Evolutionary conservation across 2,329 filamentous ascomycete genomes (phyloP).

Genomic region (Bisporella sp.): DNA sequence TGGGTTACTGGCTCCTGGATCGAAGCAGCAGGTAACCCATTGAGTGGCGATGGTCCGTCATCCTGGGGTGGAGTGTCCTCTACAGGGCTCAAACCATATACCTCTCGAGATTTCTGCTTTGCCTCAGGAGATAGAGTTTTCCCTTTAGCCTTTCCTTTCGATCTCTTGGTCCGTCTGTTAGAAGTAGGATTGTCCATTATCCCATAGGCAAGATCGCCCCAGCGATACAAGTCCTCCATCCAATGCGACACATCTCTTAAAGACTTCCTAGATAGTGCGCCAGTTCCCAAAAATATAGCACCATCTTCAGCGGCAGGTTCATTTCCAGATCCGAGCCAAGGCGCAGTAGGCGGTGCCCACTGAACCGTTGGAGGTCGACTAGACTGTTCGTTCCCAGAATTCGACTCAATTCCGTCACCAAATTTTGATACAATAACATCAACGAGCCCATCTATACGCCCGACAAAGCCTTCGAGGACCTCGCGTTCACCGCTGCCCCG

Average conservation of each 20-base stretch:
- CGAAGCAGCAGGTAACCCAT: not conserved
- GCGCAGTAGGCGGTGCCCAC: conserved; percentile 25
- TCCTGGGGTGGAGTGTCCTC: conserved; percentile 5
- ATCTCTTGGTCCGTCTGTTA: conserved; percentile 41
- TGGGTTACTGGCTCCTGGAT: not conserved
- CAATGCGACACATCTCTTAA: conserved; percentile 70
- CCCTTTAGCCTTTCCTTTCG: conserved; percentile 26
- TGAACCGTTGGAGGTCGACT: conserved; percentile 8
- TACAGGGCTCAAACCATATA: conserved; percentile 5
- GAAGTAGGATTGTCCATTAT: conserved; percentile 72
- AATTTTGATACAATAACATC: conserved; percentile 87
- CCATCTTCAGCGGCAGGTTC: conserved; percentile 70
- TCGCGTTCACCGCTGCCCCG: conserved; percentile 90
- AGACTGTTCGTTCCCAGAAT: conserved; percentile 23
- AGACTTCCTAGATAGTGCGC: conserved; percentile 63
- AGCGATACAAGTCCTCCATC: conserved; percentile 82
- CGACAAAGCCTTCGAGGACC: conserved; percentile 82
- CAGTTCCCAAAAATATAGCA: conserved; percentile 76
- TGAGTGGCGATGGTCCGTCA: conserved; percentile 4
- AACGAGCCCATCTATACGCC: conserved; percentile 72
- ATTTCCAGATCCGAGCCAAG: conserved; percentile 69
- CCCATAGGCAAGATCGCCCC: conserved; percentile 80
- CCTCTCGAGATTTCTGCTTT: conserved; percentile 9
- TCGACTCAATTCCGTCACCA: conserved; percentile 38
- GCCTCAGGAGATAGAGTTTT: conserved; percentile 10